A percentile compares a stretch with the other conserved stretches of the same genome.
These are phyloP conservation scores for Euphorbia schlechtendalii DNA, from an alignment of 441 rosid species.

Conservation along the genomic window DNA sequence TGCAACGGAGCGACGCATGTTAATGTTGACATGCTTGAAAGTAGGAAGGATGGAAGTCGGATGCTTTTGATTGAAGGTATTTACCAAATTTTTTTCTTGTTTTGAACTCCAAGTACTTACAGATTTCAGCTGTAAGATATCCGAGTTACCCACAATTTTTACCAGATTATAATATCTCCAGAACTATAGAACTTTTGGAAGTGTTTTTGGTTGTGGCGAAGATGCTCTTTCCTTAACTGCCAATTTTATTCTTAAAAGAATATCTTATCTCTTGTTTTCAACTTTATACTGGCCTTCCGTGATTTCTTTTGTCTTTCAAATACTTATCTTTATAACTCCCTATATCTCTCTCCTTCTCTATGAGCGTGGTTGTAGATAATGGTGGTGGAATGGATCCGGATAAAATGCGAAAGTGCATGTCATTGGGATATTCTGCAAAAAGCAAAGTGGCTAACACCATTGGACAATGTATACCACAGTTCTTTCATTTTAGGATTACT, in stretches of 20 bases:
- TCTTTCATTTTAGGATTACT: background rate
- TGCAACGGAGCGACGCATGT: constrained; percentile 75
- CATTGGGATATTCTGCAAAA: constrained; percentile 87
- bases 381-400: constrained; percentile 98
- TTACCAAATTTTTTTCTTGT: background rate
- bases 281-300: background rate
- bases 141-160: too few species aligned
- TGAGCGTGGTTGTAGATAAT: constrained; percentile 56
- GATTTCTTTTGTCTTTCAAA: background rate
- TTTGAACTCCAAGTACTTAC: background rate
- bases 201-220: background rate
- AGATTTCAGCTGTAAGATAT: background rate
- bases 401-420: constrained; percentile 81
- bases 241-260: background rate
- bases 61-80: constrained; percentile 85
- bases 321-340: background rate
- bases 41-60: constrained; percentile 56
- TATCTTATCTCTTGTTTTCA: background rate
- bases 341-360: background rate
- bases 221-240: background rate
- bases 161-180: too few species aligned
- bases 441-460: constrained; percentile 81
- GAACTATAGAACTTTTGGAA: too few species aligned
- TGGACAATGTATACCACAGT: constrained; percentile 60
- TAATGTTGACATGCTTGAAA: constrained; percentile 55